Evolutionary conservation across 2,329 filamentous ascomycete species (phyloP).

Genomic region (Mariannaea elegans): DNA sequence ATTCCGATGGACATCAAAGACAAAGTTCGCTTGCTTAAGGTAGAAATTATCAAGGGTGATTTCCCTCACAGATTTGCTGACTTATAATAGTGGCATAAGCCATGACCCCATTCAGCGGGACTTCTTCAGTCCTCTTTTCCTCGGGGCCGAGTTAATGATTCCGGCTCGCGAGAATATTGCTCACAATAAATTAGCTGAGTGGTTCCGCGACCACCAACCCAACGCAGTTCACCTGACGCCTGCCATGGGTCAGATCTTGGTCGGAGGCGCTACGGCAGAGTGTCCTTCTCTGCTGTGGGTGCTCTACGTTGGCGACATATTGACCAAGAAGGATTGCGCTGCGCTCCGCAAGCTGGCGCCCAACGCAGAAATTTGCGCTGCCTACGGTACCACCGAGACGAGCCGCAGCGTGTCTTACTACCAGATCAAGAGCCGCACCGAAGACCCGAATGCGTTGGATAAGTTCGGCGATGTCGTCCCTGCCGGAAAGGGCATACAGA

Average conservation of each 20-base stretch:
- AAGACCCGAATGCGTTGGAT: constrained; percentile 64
- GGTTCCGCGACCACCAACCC: constrained; percentile 79
- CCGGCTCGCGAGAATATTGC: constrained; percentile 85
- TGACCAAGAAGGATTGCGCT: constrained; percentile 85
- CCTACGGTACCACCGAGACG: constrained; percentile 52
- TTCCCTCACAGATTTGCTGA: constrained; percentile 73
- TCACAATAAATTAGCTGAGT: constrained; percentile 80
- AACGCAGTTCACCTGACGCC: constrained; percentile 92
- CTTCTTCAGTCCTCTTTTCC: constrained; percentile 90
- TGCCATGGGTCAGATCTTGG: constrained; percentile 94
- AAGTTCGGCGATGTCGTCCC: constrained; percentile 74
- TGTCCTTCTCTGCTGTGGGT: constrained; percentile 70
- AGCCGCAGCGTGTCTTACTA: constrained; percentile 79
- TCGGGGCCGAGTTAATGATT: constrained; percentile 81
- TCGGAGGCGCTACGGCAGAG: constrained; percentile 80
- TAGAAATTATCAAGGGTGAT: too few relatives aligned
- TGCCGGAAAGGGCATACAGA: constrained; percentile 84
- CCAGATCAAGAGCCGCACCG: constrained; percentile 73
- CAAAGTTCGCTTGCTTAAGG: too few relatives aligned
- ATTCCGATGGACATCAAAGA: too few relatives aligned
- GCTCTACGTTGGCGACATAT: constrained; percentile 91
- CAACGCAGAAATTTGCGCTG: constrained; percentile 59
- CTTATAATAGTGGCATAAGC: constrained; percentile 80
- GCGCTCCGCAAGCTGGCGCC: constrained; percentile 78
- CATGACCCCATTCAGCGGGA: constrained; percentile 77